phyloP scores from a whole-genome alignment of 257 asterid species.

The Pogostemon cablin region DNA sequence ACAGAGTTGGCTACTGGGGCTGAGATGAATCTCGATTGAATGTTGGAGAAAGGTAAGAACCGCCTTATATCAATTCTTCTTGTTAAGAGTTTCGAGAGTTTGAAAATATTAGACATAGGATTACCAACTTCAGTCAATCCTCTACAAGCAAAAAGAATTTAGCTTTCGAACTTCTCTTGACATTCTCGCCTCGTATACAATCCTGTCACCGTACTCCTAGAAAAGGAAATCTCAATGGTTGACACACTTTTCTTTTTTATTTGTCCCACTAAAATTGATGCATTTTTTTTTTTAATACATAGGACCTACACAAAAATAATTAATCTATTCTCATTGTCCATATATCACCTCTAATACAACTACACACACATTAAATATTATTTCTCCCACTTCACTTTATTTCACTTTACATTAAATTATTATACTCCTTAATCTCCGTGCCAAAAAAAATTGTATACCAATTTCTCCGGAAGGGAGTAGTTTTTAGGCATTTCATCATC shows the following conservation, averaged over 20 bases:
- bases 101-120: slow-evolving; percentile 35
- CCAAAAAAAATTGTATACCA: no score
- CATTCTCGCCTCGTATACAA: neutral
- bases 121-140: neutral
- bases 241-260: no score
- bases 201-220: neutral
- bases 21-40: slow-evolving; percentile 46
- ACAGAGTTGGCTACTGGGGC: slow-evolving; percentile 31
- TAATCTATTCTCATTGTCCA: no score
- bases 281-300: no score
- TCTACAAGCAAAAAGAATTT: neutral
- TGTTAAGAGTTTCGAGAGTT: slow-evolving; percentile 21
- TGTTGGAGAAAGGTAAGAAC: slow-evolving; percentile 18
- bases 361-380: no score
- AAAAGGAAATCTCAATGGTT: neutral
- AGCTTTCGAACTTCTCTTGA: neutral
- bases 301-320: no score
- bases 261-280: no score
- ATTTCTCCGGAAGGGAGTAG: no score
- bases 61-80: slow-evolving; percentile 20
- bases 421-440: no score
- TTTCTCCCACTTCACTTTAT: no score
- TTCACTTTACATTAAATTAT: no score
- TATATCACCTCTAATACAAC: no score
- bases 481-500: neutral